phyloP scores from a whole-genome alignment of 2,329 filamentous ascomycete species.

The Exutisphaerella laricina region DNA sequence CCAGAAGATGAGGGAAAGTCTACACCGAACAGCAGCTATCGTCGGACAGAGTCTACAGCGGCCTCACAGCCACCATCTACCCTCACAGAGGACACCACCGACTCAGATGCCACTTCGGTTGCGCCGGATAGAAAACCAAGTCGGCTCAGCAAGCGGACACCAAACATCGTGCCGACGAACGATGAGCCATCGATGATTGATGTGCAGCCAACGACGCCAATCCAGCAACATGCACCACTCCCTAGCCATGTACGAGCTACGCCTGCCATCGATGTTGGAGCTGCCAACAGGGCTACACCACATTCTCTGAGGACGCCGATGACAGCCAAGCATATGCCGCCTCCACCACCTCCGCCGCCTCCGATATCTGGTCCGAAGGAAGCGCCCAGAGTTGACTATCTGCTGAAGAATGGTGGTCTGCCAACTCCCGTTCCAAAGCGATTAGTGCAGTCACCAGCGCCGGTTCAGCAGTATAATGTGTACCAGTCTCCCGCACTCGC shows the following conservation, averaged over 20 bases:
- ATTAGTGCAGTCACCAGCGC: constrained; percentile 57
- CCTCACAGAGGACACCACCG: constrained; percentile 38
- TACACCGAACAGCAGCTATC: constrained; percentile 35
- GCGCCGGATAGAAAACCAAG: constrained; percentile 37
- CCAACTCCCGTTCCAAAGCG: constrained; percentile 64
- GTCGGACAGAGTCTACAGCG: constrained; percentile 28
- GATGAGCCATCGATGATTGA: constrained; percentile 39
- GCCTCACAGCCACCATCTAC: constrained; percentile 37
- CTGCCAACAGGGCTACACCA: constrained; percentile 41
- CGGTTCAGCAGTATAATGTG: constrained; percentile 55
- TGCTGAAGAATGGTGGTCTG: constrained; percentile 83
- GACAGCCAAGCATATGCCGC: constrained; percentile 26
- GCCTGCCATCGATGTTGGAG: constrained; percentile 38
- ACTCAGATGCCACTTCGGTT: constrained; percentile 45
- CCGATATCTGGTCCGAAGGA: constrained; percentile 60
- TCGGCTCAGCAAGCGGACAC: constrained; percentile 21
- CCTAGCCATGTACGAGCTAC: constrained; percentile 35
- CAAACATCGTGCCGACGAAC: constrained; percentile 30
- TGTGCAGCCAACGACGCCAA: constrained; percentile 44
- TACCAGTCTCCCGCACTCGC: constrained; percentile 48
- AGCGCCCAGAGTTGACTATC: constrained; percentile 80
- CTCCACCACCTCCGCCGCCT: constrained; percentile 66
- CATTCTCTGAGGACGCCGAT: constrained; percentile 33
- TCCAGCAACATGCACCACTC: constrained; percentile 33
- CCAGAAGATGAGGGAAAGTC: constrained; percentile 35